Evolutionary conservation across 805 yeast genomes (phyloP).

Genomic region (Zygosaccharomyces siamensis): DNA sequence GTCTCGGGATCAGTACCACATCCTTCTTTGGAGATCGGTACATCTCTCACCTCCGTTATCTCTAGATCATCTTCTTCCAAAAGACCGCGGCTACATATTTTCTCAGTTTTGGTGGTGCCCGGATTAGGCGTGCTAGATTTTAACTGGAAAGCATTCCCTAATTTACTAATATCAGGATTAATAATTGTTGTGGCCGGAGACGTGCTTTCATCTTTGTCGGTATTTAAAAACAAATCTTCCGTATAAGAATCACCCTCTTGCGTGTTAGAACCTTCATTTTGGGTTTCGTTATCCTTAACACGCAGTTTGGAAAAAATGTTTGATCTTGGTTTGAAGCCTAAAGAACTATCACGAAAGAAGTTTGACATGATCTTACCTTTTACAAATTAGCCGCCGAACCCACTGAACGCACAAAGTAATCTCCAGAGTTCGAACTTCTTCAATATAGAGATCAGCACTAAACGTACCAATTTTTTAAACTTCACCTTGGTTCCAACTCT

Average conservation of each 20-base stretch:
- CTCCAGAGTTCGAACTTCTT: not conserved
- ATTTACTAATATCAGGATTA: constrained; percentile 1
- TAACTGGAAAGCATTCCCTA: constrained; percentile 1
- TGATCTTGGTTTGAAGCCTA: constrained; percentile 33
- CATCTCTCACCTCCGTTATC: constrained; percentile 39
- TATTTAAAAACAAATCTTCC: constrained; percentile 16
- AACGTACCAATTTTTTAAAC: not conserved
- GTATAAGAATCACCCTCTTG: constrained; percentile 21
- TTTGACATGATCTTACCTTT: constrained; percentile 25
- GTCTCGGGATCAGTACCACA: not conserved
- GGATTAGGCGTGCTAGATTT: constrained; percentile 17
- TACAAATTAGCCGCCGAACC: constrained; percentile 23
- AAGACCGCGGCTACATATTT: constrained; percentile 2
- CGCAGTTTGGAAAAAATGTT: constrained; percentile 32
- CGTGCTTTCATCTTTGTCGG: constrained; percentile 4
- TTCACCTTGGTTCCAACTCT: too few species aligned
- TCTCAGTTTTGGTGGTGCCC: not conserved
- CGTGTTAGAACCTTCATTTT: constrained; percentile 6
- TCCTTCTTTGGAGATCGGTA: constrained; percentile 7
- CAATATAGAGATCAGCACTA: too few species aligned
- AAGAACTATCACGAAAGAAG: constrained; percentile 31
- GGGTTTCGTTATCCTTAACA: constrained; percentile 18
- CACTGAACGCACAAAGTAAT: not conserved
- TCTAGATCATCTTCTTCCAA: constrained; percentile 35
- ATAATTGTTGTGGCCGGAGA: constrained; percentile 6